These are phyloP conservation scores for Amphirosellinia nigrospora DNA, from an alignment of 495 filamentous ascomycete species.

Conservation along the genomic window DNA sequence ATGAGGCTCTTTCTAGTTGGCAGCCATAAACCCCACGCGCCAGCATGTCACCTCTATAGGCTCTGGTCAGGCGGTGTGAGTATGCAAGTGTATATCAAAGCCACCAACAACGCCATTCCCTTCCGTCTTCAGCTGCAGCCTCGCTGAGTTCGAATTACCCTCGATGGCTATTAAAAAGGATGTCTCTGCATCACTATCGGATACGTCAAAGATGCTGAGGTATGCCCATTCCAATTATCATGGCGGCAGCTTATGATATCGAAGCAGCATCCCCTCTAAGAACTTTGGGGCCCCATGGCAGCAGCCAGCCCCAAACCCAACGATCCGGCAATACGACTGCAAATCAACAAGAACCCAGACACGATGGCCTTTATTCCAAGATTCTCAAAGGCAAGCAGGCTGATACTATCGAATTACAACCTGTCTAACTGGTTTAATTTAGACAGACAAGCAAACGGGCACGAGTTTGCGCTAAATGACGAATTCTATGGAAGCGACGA, in stretches of 20 bases:
- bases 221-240: background rate
- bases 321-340: background rate
- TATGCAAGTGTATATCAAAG: slow-evolving; percentile 6
- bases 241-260: slow-evolving; percentile 1
- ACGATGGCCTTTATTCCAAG: slow-evolving; percentile 9
- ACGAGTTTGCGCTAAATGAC: background rate
- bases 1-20: slow-evolving; percentile 13
- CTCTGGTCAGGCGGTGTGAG: background rate
- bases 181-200: background rate
- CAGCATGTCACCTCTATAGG: background rate
- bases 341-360: background rate
- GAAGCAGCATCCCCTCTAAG: background rate
- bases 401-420: background rate
- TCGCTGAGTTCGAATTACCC: background rate
- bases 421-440: background rate
- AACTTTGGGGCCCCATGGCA: background rate
- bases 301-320: background rate
- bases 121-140: background rate
- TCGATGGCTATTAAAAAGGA: slow-evolving; percentile 3
- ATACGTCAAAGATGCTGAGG: background rate
- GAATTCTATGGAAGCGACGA: slow-evolving; percentile 9
- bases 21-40: background rate
- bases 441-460: slow-evolving; percentile 9
- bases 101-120: background rate
- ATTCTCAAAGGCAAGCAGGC: background rate